Evolutionary conservation across 139 green algal species (phyloP), one percentile per base, ranked within the genome.

Genomic region (Tetradesmus obliquus): DNA sequence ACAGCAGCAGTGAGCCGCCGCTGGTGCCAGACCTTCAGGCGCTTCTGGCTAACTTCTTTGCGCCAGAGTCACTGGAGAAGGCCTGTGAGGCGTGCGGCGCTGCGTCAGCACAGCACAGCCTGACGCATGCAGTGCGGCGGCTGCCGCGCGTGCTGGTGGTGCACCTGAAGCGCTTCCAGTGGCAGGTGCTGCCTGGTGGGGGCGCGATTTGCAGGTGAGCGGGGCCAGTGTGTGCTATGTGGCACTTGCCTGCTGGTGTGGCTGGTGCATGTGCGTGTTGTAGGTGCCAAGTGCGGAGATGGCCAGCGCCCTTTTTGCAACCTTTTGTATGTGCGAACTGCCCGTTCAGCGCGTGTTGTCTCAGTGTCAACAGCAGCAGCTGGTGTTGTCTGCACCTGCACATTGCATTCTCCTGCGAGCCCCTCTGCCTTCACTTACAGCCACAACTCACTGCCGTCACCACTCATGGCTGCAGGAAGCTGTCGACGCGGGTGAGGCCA

Each of bases 101-200:
- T 57, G 79, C 69, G 62, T 84, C 72, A 24, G 58, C 87, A 15
- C 45, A 79, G 51, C 94, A 97, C 91, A 88, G 12, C 6, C 79
- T 96, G 69, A 82, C 82, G 5, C 94, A 96, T 91, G 55, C 79
- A 58, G 55, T 97, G 19, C 88, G 79, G 55, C 93, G 95, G 87
- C 93, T 97, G 90, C 96, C 96, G 3, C 93, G 93, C 1, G 90
- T 97, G 54, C 90, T 97, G 88, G 95, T 92, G n/a, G 93, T 97
- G 80, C 96, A 97, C 93, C 83, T 97, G 55, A 97, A 97, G 91
- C 93, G 96, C 57, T 97, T 97, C 92, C 79, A 93, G 71, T 91
- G 92, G 81, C 9, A 82, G 62, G 62, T 87, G 15, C n/a, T 89
- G 55, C 13, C 62, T 19, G 81, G 51, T 3, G 57, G 20, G 5